Conservation (phyloP, 192 early-diverging fungal species). For the Glomus cerebriforme region DNA sequence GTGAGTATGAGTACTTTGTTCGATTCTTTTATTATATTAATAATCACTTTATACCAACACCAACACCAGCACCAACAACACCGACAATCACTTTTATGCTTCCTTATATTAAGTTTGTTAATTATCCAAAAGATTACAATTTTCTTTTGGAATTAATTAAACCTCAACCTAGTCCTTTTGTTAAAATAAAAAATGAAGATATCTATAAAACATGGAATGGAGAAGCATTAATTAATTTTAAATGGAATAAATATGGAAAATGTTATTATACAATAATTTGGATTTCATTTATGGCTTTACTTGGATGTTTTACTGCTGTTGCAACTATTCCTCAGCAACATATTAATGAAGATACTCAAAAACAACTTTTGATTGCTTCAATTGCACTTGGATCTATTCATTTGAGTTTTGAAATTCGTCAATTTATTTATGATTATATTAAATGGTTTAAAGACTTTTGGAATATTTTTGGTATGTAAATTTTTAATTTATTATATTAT, state of each 20-base stretch:
- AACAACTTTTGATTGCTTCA: not conserved
- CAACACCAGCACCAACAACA: too few species aligned
- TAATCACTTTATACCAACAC: too few species aligned
- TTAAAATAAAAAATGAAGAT: not conserved
- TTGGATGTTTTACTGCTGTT: not conserved
- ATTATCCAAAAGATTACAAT: too few species aligned
- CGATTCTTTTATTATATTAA: too few species aligned
- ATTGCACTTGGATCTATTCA: not conserved
- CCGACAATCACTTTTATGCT: too few species aligned
- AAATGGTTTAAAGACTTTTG: not conserved
- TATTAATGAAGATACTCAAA: not conserved
- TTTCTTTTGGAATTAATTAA: not conserved
- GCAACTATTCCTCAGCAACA: not conserved
- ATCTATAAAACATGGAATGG: not conserved
- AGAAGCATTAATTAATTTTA: not conserved
- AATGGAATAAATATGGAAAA: not conserved
- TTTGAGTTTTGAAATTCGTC: not conserved
- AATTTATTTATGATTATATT: not conserved
- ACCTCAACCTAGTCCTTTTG: constrained; percentile 5
- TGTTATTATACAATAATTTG: not conserved
- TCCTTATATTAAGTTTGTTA: too few species aligned
- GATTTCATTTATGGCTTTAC: not conserved
- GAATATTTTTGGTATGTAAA: constrained; percentile 11
- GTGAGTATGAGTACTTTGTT: too few species aligned
- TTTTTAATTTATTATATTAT: too few species aligned